Evolutionary conservation across 108 stramenopile genomes (phyloP).

Genomic region (Pseudonitzschia multistriata): DNA sequence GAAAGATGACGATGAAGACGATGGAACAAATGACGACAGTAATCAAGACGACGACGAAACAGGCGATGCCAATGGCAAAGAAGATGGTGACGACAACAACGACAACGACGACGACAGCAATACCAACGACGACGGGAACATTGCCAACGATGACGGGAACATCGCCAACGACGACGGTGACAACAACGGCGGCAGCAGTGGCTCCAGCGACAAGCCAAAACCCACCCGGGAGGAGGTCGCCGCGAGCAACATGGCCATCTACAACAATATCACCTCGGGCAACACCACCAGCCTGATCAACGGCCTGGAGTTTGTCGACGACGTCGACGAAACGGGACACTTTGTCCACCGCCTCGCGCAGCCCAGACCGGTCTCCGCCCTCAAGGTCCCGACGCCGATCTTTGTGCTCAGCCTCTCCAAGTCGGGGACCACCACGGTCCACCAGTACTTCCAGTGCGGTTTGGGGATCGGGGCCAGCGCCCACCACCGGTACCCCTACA

Average conservation of each 20-base stretch:
- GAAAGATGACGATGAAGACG: too few species aligned
- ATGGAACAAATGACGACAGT: neutral
- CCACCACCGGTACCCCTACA: slow-evolving; percentile 1
- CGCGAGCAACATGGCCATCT: too few species aligned
- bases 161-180: too few species aligned
- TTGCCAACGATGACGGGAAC: neutral
- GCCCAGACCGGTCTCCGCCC: neutral
- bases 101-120: neutral
- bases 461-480: slow-evolving; percentile 3
- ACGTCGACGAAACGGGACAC: slow-evolving; percentile 7
- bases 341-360: neutral
- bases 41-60: too few species aligned
- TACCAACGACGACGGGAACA: neutral
- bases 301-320: neutral
- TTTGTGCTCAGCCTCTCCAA: slow-evolving; percentile 18
- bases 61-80: too few species aligned
- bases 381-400: slow-evolving; percentile 21
- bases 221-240: too few species aligned
- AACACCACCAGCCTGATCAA: neutral
- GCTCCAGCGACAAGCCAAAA: too few species aligned
- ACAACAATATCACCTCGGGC: neutral
- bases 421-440: slow-evolving; percentile 13
- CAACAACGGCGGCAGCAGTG: too few species aligned
- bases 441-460: slow-evolving; percentile 24
- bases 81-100: too few species aligned